Evolutionary conservation across 2,329 filamentous ascomycete genomes (phyloP), one percentile per base, ranked within the genome.

Genomic region (Sclerotinia trifoliorum): DNA sequence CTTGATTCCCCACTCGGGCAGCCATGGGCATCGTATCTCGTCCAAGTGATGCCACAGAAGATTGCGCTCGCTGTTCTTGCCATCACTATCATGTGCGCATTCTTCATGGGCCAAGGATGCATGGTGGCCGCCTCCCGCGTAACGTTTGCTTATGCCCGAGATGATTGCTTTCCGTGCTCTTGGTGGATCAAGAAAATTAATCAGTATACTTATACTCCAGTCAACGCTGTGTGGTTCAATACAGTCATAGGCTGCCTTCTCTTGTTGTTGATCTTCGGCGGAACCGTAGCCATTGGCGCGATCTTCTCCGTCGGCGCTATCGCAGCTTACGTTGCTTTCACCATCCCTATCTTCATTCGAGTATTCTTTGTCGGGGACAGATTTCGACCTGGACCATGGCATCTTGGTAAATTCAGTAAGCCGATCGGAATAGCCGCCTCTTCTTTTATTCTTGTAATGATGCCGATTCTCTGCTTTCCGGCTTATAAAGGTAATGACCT

Each of bases 101-200:
- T 90, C 75, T 86, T 83, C 46, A 90, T 90, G 88, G 88, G 88
- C 7, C 88, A 90, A 77, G 88, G 87, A 0, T 90, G 87, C 75
- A 90, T 90, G 88, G 85, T 90, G 62, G 80, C 80, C 1, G 80
- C 80, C 6, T 87, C 84, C n/a, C 81, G 88, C 70, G 88, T 90
- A 55, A 89, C 88, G 0, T 91, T 89, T 72, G 88, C 88, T 15
- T 90, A 90, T 77, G 87, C 88, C 35, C 85, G 88, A 63, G 88
- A 90, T 74, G 88, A 85, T 70, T 88, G 86, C 74, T 89, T 90
- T 75, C 88, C 88, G 0, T 73, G 83, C n/a, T 87, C 84, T 2
- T 80, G 77, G 0, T 81, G 83, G 76, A 89, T 86, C 82, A 87
- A 85, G 75, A 75, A 79, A 54, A 86, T 90, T 60, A 87, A 90